These are phyloP conservation scores for Alternaria gaisen DNA, from an alignment of 2,329 filamentous ascomycete species.

Conservation along the genomic window DNA sequence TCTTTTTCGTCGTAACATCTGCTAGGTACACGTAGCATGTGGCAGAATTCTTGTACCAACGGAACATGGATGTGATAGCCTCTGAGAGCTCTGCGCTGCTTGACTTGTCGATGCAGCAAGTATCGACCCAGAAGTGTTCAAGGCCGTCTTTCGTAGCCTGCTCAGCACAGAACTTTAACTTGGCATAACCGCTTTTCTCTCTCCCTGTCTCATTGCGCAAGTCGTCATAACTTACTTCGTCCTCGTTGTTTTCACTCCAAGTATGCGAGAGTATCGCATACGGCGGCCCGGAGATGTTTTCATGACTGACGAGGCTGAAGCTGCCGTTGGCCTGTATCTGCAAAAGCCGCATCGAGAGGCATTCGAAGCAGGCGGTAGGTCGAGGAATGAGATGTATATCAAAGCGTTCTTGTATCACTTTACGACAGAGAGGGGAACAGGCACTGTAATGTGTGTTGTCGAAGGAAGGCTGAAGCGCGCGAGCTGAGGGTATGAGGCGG, in stretches of 20 bases:
- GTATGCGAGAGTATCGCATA: background rate
- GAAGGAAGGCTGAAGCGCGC: background rate
- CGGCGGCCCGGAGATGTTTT: background rate
- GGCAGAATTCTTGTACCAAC: conserved; percentile 3
- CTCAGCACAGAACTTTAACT: conserved; percentile 5
- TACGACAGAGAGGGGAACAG: background rate
- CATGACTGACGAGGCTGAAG: background rate
- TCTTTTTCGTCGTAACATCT: conserved; percentile 1
- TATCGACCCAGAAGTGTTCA: conserved; percentile 9
- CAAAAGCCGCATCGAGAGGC: background rate
- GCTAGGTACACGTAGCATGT: conserved; percentile 14
- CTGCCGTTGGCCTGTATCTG: background rate
- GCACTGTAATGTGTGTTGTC: background rate
- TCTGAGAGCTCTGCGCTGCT: background rate
- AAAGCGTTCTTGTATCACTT: background rate
- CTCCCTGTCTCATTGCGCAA: background rate
- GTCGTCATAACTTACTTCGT: background rate
- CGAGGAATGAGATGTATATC: background rate
- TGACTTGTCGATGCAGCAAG: conserved; percentile 12
- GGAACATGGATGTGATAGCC: conserved; percentile 13
- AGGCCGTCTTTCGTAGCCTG: background rate
- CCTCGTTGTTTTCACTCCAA: background rate
- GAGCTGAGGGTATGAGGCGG: background rate
- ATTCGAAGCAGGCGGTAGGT: background rate
- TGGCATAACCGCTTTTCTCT: background rate